Percentiles rank a stretch among this genome's conserved stretches.
These are phyloP conservation scores for Myxozyma neotropica DNA, from an alignment of 805 yeast species.

Conservation along the genomic window DNA sequence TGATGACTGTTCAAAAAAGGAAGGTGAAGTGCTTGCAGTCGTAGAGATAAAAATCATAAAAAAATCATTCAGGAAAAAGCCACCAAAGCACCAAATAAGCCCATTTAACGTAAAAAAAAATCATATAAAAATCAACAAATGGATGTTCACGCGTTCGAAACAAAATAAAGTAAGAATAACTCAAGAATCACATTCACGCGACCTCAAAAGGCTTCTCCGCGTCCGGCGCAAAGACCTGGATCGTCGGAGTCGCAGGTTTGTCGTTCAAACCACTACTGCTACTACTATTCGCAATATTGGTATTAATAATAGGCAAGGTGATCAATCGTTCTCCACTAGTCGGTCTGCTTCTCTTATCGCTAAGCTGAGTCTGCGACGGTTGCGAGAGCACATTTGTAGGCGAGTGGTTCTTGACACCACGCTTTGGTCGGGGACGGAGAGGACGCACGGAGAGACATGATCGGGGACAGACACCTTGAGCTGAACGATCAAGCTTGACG, in stretches of 20 bases:
- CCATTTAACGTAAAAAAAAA: neutral
- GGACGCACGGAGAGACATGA: conserved; percentile 30
- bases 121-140: neutral
- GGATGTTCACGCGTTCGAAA: too few species aligned
- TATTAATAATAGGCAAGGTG: conserved; percentile 14
- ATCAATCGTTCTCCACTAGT: conserved; percentile 10
- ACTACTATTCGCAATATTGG: neutral
- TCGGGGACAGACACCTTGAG: conserved; percentile 34
- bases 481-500: conserved; percentile 32
- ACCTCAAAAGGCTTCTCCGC: conserved; percentile 27
- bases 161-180: neutral
- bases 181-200: conserved; percentile 9
- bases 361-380: neutral
- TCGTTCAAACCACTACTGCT: neutral
- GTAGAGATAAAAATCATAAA: neutral
- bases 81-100: neutral
- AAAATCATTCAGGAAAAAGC: neutral
- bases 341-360: neutral
- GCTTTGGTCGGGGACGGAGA: conserved; percentile 33
- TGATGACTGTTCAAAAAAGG: neutral
- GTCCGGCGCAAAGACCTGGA: conserved; percentile 34
- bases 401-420: conserved; percentile 18
- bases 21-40: neutral
- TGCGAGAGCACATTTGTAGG: neutral
- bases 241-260: conserved; percentile 29